phyloP scores from a whole-genome alignment of 805 yeast species.

The Metschnikowia noctiluminum region DNA sequence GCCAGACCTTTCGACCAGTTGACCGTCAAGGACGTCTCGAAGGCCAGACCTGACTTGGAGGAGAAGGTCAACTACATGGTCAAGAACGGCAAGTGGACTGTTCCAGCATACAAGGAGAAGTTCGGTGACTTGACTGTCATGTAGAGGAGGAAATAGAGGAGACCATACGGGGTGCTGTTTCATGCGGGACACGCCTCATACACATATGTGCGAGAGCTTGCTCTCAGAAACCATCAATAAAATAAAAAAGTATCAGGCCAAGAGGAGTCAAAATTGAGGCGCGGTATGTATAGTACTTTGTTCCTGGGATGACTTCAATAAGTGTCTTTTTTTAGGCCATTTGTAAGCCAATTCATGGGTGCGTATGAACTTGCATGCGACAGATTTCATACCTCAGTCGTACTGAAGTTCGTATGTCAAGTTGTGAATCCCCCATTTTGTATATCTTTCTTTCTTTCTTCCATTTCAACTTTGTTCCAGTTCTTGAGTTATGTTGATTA shows the following conservation, averaged over 20 bases:
- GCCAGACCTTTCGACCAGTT: constrained; percentile 98
- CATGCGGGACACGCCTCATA: neutral
- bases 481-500: no score
- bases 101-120: constrained; percentile 98
- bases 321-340: no score
- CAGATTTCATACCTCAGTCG: no score
- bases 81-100: constrained; percentile 95
- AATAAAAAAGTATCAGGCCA: neutral
- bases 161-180: neutral
- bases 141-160: constrained; percentile 34
- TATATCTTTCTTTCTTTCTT: no score
- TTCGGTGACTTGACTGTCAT: constrained; percentile 95
- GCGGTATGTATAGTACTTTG: no score
- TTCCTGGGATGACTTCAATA: no score
- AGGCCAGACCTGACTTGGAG: constrained; percentile 97
- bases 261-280: no score
- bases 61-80: constrained; percentile 94
- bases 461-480: no score
- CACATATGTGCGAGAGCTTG: constrained; percentile 3
- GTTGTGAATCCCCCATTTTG: no score
- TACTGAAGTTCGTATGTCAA: no score
- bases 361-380: no score
- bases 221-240: constrained; percentile 7
- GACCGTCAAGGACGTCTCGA: constrained; percentile 89
- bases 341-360: no score